Conservation (phyloP, 768 basidiomycete species). For the Daedaleopsis nitida region DNA sequence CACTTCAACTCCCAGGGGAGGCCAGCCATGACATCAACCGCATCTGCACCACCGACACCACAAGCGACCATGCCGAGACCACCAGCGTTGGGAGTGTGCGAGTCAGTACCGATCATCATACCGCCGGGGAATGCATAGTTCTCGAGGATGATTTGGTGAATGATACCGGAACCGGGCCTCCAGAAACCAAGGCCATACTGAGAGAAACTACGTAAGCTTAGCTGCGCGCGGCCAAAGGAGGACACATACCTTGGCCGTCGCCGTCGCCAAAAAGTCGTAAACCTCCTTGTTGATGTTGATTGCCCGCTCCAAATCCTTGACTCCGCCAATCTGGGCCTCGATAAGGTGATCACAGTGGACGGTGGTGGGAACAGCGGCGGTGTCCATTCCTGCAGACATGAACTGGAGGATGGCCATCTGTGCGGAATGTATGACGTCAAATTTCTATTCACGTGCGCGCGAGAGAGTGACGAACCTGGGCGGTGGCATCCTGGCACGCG, state of each 20-base stretch:
- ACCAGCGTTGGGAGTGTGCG: slow-evolving; percentile 98
- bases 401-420: slow-evolving; percentile 99
- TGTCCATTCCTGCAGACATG: slow-evolving; percentile 99
- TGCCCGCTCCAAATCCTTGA: slow-evolving; percentile 90
- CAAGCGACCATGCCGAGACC: slow-evolving; percentile 99
- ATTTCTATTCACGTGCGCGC: slow-evolving; percentile 17
- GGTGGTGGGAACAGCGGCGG: slow-evolving; percentile 95
- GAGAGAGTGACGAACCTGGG: slow-evolving; percentile 55
- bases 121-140: slow-evolving; percentile 99
- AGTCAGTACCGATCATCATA: slow-evolving; percentile 99
- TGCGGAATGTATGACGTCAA: slow-evolving; percentile 35
- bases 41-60: slow-evolving; percentile 99
- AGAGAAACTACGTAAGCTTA: background rate
- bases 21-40: slow-evolving; percentile 97
- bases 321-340: slow-evolving; percentile 94
- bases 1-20: slow-evolving; percentile 99
- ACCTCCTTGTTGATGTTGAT: slow-evolving; percentile 97
- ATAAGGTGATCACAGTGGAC: slow-evolving; percentile 99
- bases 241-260: slow-evolving; percentile 78
- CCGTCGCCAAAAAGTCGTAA: slow-evolving; percentile 98
- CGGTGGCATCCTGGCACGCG: slow-evolving; percentile 90
- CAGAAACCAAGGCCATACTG: slow-evolving; percentile 99
- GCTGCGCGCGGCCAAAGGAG: background rate
- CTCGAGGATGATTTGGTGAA: slow-evolving; percentile 98
- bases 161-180: slow-evolving; percentile 99